These are phyloP conservation scores for Phanerochaete carnosa DNA, from an alignment of 768 basidiomycete genomes.

Conservation along the genomic window DNA sequence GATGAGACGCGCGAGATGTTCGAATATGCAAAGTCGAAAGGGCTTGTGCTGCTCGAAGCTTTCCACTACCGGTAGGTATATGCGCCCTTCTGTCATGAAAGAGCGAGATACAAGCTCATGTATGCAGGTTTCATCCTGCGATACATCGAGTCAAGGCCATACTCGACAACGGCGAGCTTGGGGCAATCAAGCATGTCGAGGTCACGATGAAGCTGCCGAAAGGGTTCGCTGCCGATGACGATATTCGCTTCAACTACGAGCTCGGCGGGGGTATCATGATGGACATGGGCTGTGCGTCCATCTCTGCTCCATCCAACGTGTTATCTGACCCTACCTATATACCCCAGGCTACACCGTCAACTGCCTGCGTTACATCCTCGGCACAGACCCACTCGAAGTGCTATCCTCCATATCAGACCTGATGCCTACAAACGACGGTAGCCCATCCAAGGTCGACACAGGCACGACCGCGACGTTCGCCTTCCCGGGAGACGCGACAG, in stretches of 20 bases:
- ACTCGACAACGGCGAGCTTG: conserved; percentile 52
- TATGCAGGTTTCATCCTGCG: conserved; percentile 57
- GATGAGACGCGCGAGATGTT: conserved; percentile 53
- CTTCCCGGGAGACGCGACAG: conserved; percentile 10
- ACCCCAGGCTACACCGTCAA: conserved; percentile 10
- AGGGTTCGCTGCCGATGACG: conserved; percentile 30
- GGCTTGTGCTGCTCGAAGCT: conserved; percentile 55
- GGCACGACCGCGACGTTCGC: conserved; percentile 6
- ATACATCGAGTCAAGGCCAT: conserved; percentile 50
- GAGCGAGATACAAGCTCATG: conserved; percentile 2
- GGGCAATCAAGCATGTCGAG: conserved; percentile 42
- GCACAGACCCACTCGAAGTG: conserved; percentile 1
- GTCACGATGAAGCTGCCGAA: conserved; percentile 37
- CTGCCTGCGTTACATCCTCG: background rate
- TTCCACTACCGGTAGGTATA: conserved; percentile 49
- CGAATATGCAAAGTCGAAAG: conserved; percentile 43
- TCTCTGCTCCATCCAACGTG: conserved; percentile 25
- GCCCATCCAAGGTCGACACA: conserved; percentile 1
- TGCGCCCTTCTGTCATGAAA: background rate
- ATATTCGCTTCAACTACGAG: conserved; percentile 51
- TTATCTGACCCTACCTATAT: conserved; percentile 9
- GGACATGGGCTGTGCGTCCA: conserved; percentile 53
- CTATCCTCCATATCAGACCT: background rate
- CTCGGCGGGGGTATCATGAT: conserved; percentile 59
- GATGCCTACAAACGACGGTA: background rate